Evolutionary conservation across 2,329 filamentous ascomycete species (phyloP), one percentile per base, ranked within the genome.

Genomic region (Akanthomyces uredinophilus): DNA sequence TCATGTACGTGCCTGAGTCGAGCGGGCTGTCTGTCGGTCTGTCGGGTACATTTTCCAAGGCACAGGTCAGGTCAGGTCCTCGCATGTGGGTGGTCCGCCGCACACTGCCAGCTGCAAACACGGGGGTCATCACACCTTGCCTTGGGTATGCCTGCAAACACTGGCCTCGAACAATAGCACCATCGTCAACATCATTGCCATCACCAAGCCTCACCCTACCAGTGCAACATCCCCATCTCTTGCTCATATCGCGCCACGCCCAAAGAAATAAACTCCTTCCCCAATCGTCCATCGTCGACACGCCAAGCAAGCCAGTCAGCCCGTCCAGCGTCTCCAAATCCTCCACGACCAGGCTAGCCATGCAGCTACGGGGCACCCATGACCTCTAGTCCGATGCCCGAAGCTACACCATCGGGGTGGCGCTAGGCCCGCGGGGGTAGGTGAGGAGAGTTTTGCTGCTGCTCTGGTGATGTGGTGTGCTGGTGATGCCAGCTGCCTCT

Each of bases 351-450:
- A 24, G 27, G 29, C 43, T 57, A 49, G 54, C 43, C 44, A 47
- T 39, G 54, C 54, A 37, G 18, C 46, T 32, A 29, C 57, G 37
- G 47, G 47, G 24, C 54, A 39, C 56, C 47, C 56, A 60, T 60
- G 47, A 52, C 57, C 57, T 37, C 24, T 22, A 50, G 47, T 44
- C 46, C 57, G 59, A 49, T 61, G 50, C 51, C 51, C 43, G 43
- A 61, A 41, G 51, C 50, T 49, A 49, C 59, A 61, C 43, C 50
- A 54, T 61, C 50, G 51, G 41, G 11, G 59, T 55, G 59, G 59
- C 59, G 59, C 59, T 61, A 55, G 44, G 51, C 59, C 59, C 51
- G 24, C 44, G 51, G 59, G 32, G 59, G 59, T 61, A 61, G 59
- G 59, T 61, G 51, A 53, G 29, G 35, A 20, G n/a, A 43, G 35